Conservation (phyloP, 2,329 filamentous ascomycete genomes). For the Passalora sequoiae region DNA sequence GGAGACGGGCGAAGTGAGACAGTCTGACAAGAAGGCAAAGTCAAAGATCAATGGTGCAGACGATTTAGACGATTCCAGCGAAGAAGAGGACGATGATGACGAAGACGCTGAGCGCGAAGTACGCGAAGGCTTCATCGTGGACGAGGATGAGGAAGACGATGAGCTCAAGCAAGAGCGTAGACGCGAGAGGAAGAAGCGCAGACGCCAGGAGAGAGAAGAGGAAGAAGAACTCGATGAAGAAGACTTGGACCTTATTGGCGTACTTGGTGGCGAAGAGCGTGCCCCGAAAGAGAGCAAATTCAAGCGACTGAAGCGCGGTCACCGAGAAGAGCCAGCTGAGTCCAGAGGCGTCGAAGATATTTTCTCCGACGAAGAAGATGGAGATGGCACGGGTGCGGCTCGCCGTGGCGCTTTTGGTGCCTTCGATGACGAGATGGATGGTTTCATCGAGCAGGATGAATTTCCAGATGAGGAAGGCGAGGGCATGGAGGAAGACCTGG, state of each 20-base stretch:
- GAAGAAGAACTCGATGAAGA: conserved; percentile 86
- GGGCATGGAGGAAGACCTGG: conserved; percentile 74
- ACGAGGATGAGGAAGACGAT: conserved; percentile 75
- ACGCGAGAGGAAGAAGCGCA: conserved; percentile 70
- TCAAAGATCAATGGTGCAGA: conserved; percentile 39
- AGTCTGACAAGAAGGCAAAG: conserved; percentile 20
- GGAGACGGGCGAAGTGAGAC: conserved; percentile 58
- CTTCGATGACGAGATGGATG: conserved; percentile 71
- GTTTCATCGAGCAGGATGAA: conserved; percentile 96
- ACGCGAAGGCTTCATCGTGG: conserved; percentile 87
- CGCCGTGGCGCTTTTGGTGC: conserved; percentile 41
- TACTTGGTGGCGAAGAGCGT: conserved; percentile 67
- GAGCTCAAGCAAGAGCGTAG: conserved; percentile 54
- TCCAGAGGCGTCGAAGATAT: conserved; percentile 80
- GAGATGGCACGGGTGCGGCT: conserved; percentile 45
- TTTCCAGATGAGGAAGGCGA: conserved; percentile 78
- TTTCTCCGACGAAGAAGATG: conserved; percentile 82
- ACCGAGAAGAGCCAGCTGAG: conserved; percentile 63
- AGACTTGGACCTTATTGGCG: conserved; percentile 89
- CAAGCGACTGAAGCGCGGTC: conserved; percentile 92
- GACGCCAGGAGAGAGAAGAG: conserved; percentile 73
- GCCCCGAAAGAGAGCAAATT: conserved; percentile 72
- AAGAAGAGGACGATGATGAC: conserved; percentile 81
- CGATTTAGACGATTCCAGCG: conserved; percentile 72
- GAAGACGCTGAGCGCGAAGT: conserved; percentile 79